Conservation (phyloP, 2,329 filamentous ascomycete species). For the Cucurbitaria berberidis region DNA sequence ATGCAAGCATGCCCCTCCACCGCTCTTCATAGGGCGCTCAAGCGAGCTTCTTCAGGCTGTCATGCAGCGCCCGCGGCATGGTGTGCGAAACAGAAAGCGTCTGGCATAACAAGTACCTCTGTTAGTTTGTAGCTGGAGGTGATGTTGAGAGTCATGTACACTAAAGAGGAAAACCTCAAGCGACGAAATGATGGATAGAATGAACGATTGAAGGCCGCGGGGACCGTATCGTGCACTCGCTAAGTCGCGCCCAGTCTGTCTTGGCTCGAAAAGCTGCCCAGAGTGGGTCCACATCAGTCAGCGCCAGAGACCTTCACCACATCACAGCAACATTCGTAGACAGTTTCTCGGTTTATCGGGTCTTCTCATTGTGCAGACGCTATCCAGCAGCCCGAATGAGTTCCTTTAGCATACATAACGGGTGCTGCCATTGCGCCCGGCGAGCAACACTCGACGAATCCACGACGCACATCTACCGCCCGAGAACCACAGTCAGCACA, state of each 20-base stretch:
- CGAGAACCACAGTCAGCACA: constrained; percentile 18
- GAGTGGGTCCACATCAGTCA: constrained; percentile 13
- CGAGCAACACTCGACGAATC: constrained; percentile 26
- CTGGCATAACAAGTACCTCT: background rate
- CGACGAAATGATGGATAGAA: background rate
- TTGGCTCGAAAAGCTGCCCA: constrained; percentile 7
- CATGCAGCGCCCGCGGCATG: background rate
- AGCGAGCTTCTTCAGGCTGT: constrained; percentile 3
- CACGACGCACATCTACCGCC: constrained; percentile 25
- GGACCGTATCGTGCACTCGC: constrained; percentile 17
- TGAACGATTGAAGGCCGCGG: constrained; percentile 1
- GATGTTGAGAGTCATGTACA: background rate
- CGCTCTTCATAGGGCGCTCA: constrained; percentile 1
- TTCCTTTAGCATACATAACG: constrained; percentile 35
- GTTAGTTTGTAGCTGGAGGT: no score
- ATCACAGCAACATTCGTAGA: constrained; percentile 22
- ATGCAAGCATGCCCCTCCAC: constrained; percentile 15
- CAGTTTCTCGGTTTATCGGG: constrained; percentile 13
- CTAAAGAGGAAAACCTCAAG: background rate
- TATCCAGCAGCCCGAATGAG: constrained; percentile 27
- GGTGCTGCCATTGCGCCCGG: constrained; percentile 25
- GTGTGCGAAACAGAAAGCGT: background rate
- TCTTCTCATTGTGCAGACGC: constrained; percentile 31
- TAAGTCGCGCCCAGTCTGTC: constrained; percentile 3
- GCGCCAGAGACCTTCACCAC: constrained; percentile 17